Percentiles rank a stretch among this genome's conserved stretches.
These are phyloP conservation scores for Vanilla planifolia DNA, from an alignment of 106 monocot genomes.

Conservation along the genomic window DNA sequence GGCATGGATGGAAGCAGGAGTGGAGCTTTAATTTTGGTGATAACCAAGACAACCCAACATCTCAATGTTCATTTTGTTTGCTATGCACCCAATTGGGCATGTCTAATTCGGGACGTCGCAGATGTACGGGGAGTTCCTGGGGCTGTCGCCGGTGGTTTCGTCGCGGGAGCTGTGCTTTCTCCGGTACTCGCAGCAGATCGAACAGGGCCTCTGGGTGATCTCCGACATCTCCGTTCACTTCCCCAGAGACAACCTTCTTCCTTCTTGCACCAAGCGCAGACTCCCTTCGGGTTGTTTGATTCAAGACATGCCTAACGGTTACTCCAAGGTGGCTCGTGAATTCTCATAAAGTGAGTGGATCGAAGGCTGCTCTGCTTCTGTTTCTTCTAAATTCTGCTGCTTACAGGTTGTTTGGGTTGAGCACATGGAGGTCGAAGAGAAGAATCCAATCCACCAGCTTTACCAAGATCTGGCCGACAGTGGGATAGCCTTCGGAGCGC, in stretches of 20 bases:
- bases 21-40: constrained; percentile 73
- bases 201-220: constrained; percentile 68
- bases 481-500: constrained; percentile 47
- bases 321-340: constrained; percentile 51
- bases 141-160: constrained; percentile 71
- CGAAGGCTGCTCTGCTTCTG: background rate
- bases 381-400: background rate
- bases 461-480: constrained; percentile 37
- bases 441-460: constrained; percentile 18
- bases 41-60: background rate
- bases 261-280: constrained; percentile 19
- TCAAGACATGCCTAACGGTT: constrained; percentile 82
- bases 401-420: constrained; percentile 51
- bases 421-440: constrained; percentile 48
- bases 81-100: background rate
- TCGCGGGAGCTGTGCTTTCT: constrained; percentile 76
- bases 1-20: constrained; percentile 58
- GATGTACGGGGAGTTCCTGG: constrained; percentile 86
- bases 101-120: constrained; percentile 15
- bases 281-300: constrained; percentile 92
- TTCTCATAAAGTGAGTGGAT: too few relatives aligned
- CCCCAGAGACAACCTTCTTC: constrained; percentile 36
- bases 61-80: background rate
- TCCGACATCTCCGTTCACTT: constrained; percentile 67
- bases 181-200: constrained; percentile 82